A percentile compares a stretch with the other conserved stretches of the same genome.
These are phyloP conservation scores for Chrysochromulina parva DNA, from an alignment of 78 protist species.

Conservation along the genomic window DNA sequence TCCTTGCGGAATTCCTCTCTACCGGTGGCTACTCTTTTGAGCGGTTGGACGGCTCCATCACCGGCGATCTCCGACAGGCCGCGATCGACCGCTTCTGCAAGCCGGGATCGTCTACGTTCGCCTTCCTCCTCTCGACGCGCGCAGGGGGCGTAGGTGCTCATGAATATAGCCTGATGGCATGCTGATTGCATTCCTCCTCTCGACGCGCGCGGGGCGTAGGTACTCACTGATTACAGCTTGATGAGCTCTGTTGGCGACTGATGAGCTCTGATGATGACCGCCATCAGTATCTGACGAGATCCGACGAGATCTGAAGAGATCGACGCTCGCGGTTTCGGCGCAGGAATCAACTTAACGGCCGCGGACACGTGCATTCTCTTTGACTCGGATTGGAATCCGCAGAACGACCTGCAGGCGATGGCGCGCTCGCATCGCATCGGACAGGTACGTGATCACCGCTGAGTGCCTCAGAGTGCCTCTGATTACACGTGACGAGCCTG, in stretches of 20 bases:
- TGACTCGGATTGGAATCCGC: constrained; percentile 90
- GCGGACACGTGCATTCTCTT: constrained; percentile 94
- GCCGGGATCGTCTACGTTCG: constrained; percentile 35
- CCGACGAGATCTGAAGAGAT: no score
- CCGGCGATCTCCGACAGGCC: constrained; percentile 72
- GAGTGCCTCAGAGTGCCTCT: no score
- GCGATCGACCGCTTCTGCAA: constrained; percentile 79
- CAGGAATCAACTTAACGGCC: constrained; percentile 96
- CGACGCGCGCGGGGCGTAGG: no score
- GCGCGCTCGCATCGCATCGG: constrained; percentile 99
- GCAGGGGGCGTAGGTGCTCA: constrained; percentile 99
- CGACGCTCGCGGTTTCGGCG: no score
- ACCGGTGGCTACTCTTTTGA: constrained; percentile 56
- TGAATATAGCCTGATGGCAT: no score
- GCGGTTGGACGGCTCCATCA: constrained; percentile 91
- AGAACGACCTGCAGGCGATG: constrained; percentile 95
- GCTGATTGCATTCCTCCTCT: no score
- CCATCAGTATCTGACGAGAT: no score
- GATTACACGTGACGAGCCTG: no score
- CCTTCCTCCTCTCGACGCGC: constrained; percentile 93
- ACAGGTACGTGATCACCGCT: no score
- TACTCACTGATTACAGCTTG: no score
- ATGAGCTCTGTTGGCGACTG: no score
- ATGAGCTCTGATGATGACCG: no score
- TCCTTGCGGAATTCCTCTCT: constrained; percentile 61